phyloP scores from a whole-genome alignment of 169 alveolate genomes.

The Eimeria sp. region DNA sequence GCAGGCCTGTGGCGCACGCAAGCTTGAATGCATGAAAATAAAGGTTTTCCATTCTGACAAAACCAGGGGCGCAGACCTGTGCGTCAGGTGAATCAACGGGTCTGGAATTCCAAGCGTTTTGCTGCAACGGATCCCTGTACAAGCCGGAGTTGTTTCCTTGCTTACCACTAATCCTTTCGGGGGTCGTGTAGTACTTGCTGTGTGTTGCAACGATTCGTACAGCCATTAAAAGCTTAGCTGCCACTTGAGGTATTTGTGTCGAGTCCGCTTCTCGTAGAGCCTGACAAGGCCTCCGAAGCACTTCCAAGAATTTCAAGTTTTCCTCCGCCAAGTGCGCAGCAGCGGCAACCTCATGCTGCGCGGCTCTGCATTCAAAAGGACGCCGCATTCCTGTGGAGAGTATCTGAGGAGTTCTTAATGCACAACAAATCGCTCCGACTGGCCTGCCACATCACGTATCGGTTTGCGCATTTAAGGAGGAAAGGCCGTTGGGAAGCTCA shows the following conservation, averaged over 20 bases:
- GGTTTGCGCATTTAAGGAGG: background rate
- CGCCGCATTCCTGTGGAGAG: background rate
- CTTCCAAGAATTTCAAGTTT: conserved; percentile 92
- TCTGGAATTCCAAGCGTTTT: background rate
- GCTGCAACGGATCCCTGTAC: background rate
- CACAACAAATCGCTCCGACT: background rate
- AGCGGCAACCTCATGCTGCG: conserved; percentile 91
- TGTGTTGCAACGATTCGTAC: conserved; percentile 95
- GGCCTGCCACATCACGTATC: background rate
- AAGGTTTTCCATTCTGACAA: background rate
- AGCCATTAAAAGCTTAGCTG: conserved; percentile 93
- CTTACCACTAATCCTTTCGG: conserved; percentile 90
- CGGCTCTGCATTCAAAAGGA: conserved; percentile 82
- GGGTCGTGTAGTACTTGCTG: conserved; percentile 92
- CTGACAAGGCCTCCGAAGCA: conserved; percentile 94
- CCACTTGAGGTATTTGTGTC: conserved; percentile 92
- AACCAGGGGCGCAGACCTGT: background rate
- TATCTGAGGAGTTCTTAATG: background rate
- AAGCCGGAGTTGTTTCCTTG: background rate
- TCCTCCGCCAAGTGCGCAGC: conserved; percentile 94
- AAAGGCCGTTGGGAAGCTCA: background rate
- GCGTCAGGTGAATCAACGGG: background rate
- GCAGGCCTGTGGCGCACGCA: conserved; percentile 88
- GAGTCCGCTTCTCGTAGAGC: conserved; percentile 92
- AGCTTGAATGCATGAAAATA: background rate